Evolutionary conservation across 345 rosid genomes (phyloP).

Genomic region (Noccaea caerulescens): DNA sequence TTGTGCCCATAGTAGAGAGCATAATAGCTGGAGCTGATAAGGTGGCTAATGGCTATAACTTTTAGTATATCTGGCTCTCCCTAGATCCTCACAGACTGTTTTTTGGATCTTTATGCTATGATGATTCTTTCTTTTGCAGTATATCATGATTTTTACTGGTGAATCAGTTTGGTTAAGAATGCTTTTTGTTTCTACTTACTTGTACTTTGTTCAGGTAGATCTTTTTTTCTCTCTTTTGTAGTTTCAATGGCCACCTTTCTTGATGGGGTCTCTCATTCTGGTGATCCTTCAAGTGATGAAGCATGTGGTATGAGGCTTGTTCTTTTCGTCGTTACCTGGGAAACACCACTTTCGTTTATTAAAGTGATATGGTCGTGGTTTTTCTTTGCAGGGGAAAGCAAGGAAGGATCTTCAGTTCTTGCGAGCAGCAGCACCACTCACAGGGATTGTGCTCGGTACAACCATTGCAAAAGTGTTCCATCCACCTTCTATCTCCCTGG

Average conservation of each 20-base stretch:
- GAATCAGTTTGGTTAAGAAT: conserved; percentile 21
- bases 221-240: conserved; percentile 63
- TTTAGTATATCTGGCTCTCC: conserved; percentile 4
- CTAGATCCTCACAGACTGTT: background rate
- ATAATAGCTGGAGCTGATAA: conserved; percentile 83
- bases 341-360: background rate
- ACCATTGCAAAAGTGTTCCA: conserved; percentile 79
- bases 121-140: conserved; percentile 7
- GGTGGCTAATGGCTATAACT: conserved; percentile 48
- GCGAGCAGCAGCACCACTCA: conserved; percentile 91
- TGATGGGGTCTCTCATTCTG: conserved; percentile 90
- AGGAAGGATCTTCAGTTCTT: conserved; percentile 83
- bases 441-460: conserved; percentile 87
- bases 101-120: conserved; percentile 8
- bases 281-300: conserved; percentile 83
- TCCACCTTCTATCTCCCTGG: conserved; percentile 87
- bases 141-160: conserved; percentile 11
- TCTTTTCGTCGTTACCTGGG: conserved; percentile 20
- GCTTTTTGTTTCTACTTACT: conserved; percentile 22
- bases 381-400: conserved; percentile 78
- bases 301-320: conserved; percentile 70
- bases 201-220: conserved; percentile 35
- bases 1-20: conserved; percentile 87
- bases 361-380: conserved; percentile 33
- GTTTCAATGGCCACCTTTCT: conserved; percentile 99